These are phyloP conservation scores for Pythium aquatile DNA, from an alignment of 352 stramenopile species.

Conservation along the genomic window DNA sequence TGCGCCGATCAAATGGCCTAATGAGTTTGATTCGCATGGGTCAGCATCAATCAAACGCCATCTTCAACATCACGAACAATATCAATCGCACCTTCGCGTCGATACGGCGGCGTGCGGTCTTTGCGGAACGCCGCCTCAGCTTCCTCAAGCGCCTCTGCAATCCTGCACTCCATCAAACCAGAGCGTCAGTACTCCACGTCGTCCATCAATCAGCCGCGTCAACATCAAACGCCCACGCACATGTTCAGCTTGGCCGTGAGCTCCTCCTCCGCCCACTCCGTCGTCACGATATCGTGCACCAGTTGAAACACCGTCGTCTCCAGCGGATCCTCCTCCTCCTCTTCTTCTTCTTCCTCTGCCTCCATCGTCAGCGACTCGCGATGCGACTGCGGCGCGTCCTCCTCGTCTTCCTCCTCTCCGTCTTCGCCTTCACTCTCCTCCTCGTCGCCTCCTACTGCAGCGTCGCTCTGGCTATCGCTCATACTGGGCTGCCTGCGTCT, in stretches of 20 bases:
- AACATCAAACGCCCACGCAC: slow-evolving; percentile 33
- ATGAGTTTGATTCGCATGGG: not conserved
- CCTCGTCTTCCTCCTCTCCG: slow-evolving; percentile 4
- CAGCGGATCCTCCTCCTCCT: slow-evolving; percentile 53
- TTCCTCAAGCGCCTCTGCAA: slow-evolving; percentile 76
- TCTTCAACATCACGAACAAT: not conserved
- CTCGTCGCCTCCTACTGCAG: slow-evolving; percentile 16
- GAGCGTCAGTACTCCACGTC: not conserved
- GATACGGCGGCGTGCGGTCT: slow-evolving; percentile 64
- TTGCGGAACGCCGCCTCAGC: slow-evolving; percentile 76
- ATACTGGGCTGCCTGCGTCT: not conserved
- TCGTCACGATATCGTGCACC: slow-evolving; percentile 60
- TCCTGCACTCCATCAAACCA: slow-evolving; percentile 30
- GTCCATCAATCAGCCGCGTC: slow-evolving; percentile 7
- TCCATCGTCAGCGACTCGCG: slow-evolving; percentile 32
- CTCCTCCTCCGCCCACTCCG: slow-evolving; percentile 57
- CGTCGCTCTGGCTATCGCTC: slow-evolving; percentile 10
- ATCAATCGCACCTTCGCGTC: slow-evolving; percentile 58
- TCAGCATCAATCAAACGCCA: not conserved
- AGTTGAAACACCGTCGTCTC: slow-evolving; percentile 63
- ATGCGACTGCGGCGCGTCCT: slow-evolving; percentile 6
- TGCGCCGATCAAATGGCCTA: slow-evolving; percentile 77
- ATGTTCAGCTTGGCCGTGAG: slow-evolving; percentile 74
- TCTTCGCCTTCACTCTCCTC: slow-evolving; percentile 18
- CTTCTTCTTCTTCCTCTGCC: slow-evolving; percentile 37